Conservation (phyloP, 2,329 filamentous ascomycete genomes). For the Fusarium drepaniforme region DNA sequence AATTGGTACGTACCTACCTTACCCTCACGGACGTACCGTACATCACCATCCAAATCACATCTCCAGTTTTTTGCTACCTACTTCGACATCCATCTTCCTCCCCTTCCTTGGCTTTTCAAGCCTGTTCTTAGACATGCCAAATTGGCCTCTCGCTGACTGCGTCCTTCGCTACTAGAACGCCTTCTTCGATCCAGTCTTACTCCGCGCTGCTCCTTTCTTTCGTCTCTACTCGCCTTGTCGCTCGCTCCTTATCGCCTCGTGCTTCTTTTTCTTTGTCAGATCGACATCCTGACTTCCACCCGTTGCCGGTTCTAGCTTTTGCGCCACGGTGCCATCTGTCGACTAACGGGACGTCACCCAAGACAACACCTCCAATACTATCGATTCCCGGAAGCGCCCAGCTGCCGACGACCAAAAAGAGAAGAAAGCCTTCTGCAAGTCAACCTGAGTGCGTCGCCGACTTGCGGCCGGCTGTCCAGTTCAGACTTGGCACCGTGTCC, state of each 20-base stretch:
- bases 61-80: conserved; percentile 13
- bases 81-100: conserved; percentile 16
- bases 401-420: conserved; percentile 26
- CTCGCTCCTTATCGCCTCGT: conserved; percentile 24
- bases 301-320: conserved; percentile 23
- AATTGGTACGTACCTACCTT: conserved; percentile 38
- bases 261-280: conserved; percentile 31
- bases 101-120: conserved; percentile 4
- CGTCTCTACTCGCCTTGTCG: conserved; percentile 18
- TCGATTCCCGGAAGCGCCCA: conserved; percentile 30
- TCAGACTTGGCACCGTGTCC: conserved; percentile 26
- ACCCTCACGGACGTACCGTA: conserved; percentile 18
- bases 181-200: conserved; percentile 8
- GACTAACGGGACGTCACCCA: conserved; percentile 24
- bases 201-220: conserved; percentile 3
- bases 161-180: conserved; percentile 18
- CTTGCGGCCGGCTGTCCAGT: conserved; percentile 19
- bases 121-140: conserved; percentile 18
- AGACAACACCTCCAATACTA: conserved; percentile 32
- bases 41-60: conserved; percentile 33
- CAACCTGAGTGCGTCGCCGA: conserved; percentile 30
- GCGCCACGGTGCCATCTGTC: conserved; percentile 37
- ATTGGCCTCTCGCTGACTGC: conserved; percentile 25
- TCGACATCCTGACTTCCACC: conserved; percentile 27
- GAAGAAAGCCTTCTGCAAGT: conserved; percentile 19